Evolutionary conservation across 306 rosid species (phyloP), one percentile per base, ranked within the genome.

Genomic region (Prunus davidiana): DNA sequence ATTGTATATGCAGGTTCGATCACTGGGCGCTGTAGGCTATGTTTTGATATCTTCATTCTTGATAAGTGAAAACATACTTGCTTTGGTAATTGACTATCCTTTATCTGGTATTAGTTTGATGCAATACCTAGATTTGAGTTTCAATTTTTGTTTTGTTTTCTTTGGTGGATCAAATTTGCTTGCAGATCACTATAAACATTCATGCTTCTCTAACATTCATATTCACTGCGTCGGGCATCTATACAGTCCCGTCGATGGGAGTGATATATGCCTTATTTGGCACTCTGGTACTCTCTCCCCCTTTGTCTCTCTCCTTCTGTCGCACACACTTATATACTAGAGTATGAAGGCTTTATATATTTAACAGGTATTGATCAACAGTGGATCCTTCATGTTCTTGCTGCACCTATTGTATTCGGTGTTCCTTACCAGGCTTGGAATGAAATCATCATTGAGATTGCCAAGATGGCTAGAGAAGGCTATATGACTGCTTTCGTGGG

Each of bases 401-500:
- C 89, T 96, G 61, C 99, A 96, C 86, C 72, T 96, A 16, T 80
- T 96, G 79, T 96, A 89, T 81, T 87, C 96, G 1, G 85, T 93
- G 73, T 91, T 96, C 85, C 95, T 96, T 34, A 73, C 96, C 11
- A 83, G 96, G 85, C 90, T 96, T 50, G 99, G 99, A 49, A 82
- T 96, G 97, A 96, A 82, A 81, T 78, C 93, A 69, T 92, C 97
- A 28, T 72, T 96, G 54, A 87, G 79, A 82, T 78, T 96, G 86
- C 99, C 99, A 76, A 91, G 79, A 76, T 96, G 99, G 99, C 79
- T 95, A 74, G 96, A 92, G 82, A 95, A 83, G 76, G 95, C 89
- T 34, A 81, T 95, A 24, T 88, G 76, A 28, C 41, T 2, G 46
- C 68, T 46, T 7, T 25, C 0, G 8, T 3, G 41, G 9, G 56